Evolutionary conservation across 208 protist genomes (phyloP), one percentile per base, ranked within the genome.

Genomic region (Perkinsela sp.): DNA sequence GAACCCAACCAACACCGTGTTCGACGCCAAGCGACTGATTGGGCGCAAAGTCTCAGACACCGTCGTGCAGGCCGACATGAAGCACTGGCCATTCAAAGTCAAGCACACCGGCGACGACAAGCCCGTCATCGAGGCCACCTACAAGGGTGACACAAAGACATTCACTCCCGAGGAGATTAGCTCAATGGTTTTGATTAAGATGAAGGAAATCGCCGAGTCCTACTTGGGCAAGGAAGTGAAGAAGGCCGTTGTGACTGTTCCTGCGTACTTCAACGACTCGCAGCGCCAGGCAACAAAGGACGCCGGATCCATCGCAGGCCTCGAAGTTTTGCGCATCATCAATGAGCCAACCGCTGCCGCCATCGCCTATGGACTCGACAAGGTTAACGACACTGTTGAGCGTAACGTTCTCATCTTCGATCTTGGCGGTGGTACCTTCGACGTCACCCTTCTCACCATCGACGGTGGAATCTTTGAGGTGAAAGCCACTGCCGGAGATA

Each of bases 381-480:
- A 94, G 72, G 68, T 76, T 22, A 72, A 76, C 67, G 79, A 83
- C 48, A 73, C 75, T 67, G 73, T 32, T 6, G 81, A 89, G 75
- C 31, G 40, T 6, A 94, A 93, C 72, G 83, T 97, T 67, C 86
- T 97, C 31, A 95, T 98, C 76, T 98, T 95, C 77, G 96, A 98
- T 79, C 79, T 98, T 28, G 95, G 95, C 67, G 95, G 95, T 68
- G 96, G 94, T 68, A 97, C 93, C 32, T 97, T 97, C 74, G 94
- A 97, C 90, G 96, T 99, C 65, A 97, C 95, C 67, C 82, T 99
- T 71, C 89, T 99, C 66, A 95, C 90, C 32, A 97, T 99, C 76
- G 96, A 99, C 30, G 84, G 91, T 48, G 96, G 96, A 70, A 91
- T 99, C 73, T 98, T 98, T 78, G 95, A 98, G 83, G 96, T 99